Base-by-base conservation (phyloP, 495 filamentous ascomycete species). In the Aspergillus ostianus region DNA sequence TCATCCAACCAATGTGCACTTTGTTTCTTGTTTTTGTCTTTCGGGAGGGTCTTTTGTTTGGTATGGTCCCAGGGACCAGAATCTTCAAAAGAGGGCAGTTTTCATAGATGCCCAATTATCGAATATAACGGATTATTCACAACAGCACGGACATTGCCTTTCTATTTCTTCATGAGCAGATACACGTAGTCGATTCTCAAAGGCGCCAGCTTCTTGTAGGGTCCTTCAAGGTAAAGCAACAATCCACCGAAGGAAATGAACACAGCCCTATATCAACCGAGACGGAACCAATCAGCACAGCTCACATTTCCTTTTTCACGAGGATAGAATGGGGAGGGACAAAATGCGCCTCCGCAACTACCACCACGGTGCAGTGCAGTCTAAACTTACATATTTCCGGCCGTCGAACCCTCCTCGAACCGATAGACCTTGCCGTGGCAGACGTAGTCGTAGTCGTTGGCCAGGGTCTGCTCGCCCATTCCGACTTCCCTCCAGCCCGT, bases 381-480 rank as follows among this genome's bases (percentile, higher is more conserved):
- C 4, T 4, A 26, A 47, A 80, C 92, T 78, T 77, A 97, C 94
- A 97, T 94, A 56, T 82, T 90, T 69, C 89, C 85, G 30, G 85
- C 85, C 63, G 89, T 86, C 10, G 83, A 78, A 47, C 84, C 90
- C 72, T 97, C 94, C 75, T 95, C 92, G 71, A 98, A 97, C 65
- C 92, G 87, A 79, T 99, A 99, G 36, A 97, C 88, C 85, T 97
- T 98, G 60, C 94, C 94, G 74, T 97, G 86, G 74, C 92, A 97
- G 49, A 98, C 94, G 72, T 99, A 99, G 66, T 99, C 95, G 61
- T 86, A 99, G 73, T 90, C 86, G 72, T 98, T 92, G 20, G 94
- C 92, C 45, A 99, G 78, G 12, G 85, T 90, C 53, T 84, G 76
- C 70, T 96, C 91, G 30, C 84, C 87, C 72, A 85, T 80, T 63